Conservation (phyloP, 768 basidiomycete genomes). For the Asterophora parasitica region DNA sequence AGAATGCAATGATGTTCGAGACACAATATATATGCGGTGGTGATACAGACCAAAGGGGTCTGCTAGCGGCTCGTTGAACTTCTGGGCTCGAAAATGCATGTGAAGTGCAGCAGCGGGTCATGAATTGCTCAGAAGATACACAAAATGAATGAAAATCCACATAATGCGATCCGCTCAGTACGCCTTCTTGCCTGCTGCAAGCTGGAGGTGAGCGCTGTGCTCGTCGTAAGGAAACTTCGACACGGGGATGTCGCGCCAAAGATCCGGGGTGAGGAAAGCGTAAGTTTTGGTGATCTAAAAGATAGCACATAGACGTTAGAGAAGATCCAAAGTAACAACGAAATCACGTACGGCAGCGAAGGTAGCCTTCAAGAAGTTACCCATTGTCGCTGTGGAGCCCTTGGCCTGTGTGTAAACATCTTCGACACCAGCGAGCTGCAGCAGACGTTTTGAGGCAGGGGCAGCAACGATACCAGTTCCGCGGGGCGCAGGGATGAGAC, state of each 20-base stretch:
- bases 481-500: conserved; percentile 95
- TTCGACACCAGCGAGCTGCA: conserved; percentile 97
- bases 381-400: conserved; percentile 98
- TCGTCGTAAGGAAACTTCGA: conserved; percentile 93
- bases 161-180: conserved; percentile 33
- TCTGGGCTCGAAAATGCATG: too few species aligned
- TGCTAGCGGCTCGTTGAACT: too few species aligned
- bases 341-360: conserved; percentile 70
- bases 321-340: not conserved
- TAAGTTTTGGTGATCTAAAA: conserved; percentile 94
- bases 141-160: conserved; percentile 4
- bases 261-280: conserved; percentile 94
- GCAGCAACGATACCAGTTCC: conserved; percentile 99
- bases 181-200: conserved; percentile 75
- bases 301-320: not conserved
- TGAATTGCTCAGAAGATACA: conserved; percentile 12
- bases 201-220: conserved; percentile 87
- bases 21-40: too few species aligned
- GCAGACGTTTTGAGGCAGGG: conserved; percentile 91
- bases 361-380: conserved; percentile 97
- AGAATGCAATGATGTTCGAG: too few species aligned
- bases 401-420: conserved; percentile 98
- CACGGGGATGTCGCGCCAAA: conserved; percentile 92
- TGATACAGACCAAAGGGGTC: too few species aligned
- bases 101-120: not conserved